Evolutionary conservation across 176 grass and related monocot genomes (phyloP).

Genomic region (Chrysopogon serrulatus): DNA sequence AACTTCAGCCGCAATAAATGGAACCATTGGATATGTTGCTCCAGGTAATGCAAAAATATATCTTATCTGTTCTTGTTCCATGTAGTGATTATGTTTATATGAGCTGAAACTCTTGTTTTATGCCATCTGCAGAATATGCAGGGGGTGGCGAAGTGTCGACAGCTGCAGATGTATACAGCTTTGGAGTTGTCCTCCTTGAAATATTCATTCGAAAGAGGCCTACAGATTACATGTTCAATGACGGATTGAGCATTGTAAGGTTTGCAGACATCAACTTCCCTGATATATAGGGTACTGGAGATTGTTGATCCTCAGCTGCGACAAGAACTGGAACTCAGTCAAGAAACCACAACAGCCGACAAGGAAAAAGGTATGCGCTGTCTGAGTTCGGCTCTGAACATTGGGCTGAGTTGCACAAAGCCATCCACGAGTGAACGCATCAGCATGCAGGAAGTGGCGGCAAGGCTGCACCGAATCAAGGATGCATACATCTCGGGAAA

Average conservation of each 20-base stretch:
- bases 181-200: conserved; percentile 1
- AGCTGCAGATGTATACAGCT: conserved; percentile 22
- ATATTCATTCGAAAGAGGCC: background rate
- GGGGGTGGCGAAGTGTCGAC: background rate
- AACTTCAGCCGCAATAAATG: background rate
- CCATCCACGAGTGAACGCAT: background rate
- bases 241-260: background rate
- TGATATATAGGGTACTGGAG: background rate
- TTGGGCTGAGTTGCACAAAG: background rate
- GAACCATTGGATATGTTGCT: background rate
- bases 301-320: background rate
- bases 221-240: background rate
- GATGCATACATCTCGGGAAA: background rate
- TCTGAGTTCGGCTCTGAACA: background rate
- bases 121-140: background rate
- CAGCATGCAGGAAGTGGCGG: background rate
- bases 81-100: background rate
- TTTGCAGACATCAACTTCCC: background rate
- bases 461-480: background rate
- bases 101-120: background rate
- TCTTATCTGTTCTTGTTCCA: background rate
- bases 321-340: background rate
- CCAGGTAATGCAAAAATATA: background rate
- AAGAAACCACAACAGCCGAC: background rate
- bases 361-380: background rate